Base-by-base conservation (phyloP, 352 stramenopile species). In the Albugo laibachii region DNA sequence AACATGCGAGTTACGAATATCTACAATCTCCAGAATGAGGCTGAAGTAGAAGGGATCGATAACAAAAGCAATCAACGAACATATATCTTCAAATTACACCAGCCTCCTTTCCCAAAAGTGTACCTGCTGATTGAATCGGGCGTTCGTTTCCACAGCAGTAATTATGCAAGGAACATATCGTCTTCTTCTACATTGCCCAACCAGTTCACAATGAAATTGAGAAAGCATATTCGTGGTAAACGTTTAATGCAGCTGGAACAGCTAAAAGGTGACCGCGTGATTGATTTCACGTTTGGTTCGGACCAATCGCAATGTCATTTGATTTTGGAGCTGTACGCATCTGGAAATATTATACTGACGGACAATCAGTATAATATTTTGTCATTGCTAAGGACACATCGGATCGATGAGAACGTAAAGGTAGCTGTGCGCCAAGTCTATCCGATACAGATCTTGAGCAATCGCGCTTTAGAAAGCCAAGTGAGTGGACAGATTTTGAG, bases 201-300 rank as follows among this genome's bases (percentile, higher is more conserved):
- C 35, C 83, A 88, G 47, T 98, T 99, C 61, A 93, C 83, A 35
- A 96, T 97, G 81, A 98, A 98, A 68, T 59, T 99, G 46, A 80
- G 95, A 24, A 98, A 98, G 65, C 93, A 98, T 56, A 62, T 98
- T 19, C 82, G 92, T 34, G 82, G 81, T 47, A 95, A 97, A 55
- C 69, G 92, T 10, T 64, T 99, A 21, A 87, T 96, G 52, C 69
- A 79, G 35, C 66, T 98, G 2, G 65, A 62, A 47, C 93, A 98
- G 69, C 59, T 98, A 27, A 86, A 93, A 35, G 76, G 80, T 34
- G 94, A 99, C 61, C 89, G 95, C 46, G 93, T 99, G 15, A 86
- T 98, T 20, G 78, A 97, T 58, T 94, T 99, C 50, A 83, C 76
- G 4, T 98, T 98, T 58, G 93, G 93, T 36, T 73, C 70, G 45